These are phyloP conservation scores for Xylariaceae sp. DNA, from an alignment of 2,329 filamentous ascomycete genomes.

Conservation along the genomic window DNA sequence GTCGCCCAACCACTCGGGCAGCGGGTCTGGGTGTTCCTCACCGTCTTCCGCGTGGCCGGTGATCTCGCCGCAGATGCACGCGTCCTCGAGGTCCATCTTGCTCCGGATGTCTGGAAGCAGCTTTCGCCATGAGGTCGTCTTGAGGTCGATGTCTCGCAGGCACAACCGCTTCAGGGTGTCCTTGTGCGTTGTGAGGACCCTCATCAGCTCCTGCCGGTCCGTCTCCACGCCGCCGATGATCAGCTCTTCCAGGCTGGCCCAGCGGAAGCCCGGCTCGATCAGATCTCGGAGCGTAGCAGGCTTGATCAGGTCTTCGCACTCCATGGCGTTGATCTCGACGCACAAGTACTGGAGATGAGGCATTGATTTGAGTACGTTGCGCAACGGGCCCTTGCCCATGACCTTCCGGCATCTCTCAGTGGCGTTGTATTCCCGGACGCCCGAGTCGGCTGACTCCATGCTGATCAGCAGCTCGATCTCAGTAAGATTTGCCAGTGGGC, in stretches of 20 bases:
- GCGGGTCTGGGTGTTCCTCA: slow-evolving; percentile 2
- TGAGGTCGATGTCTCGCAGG: slow-evolving; percentile 15
- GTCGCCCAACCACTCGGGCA: background rate
- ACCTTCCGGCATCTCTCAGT: slow-evolving; percentile 10
- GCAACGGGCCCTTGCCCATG: slow-evolving; percentile 13
- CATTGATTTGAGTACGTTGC: slow-evolving; percentile 18
- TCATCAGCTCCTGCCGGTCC: slow-evolving; percentile 18
- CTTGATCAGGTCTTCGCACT: slow-evolving; percentile 5
- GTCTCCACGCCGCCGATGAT: slow-evolving; percentile 14
- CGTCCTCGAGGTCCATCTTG: slow-evolving; percentile 14
- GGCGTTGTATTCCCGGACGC: slow-evolving; percentile 3
- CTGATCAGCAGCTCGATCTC: slow-evolving; percentile 15
- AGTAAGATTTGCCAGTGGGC: slow-evolving; percentile 15
- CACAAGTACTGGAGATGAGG: slow-evolving; percentile 14
- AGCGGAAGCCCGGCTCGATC: slow-evolving; percentile 17
- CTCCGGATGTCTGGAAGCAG: slow-evolving; percentile 20
- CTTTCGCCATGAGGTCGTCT: slow-evolving; percentile 16
- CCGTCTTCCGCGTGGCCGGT: slow-evolving; percentile 12
- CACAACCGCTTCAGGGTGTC: slow-evolving; percentile 17
- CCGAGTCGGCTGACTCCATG: slow-evolving; percentile 7
- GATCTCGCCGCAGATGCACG: slow-evolving; percentile 19
- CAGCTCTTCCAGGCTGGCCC: slow-evolving; percentile 16
- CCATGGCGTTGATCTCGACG: slow-evolving; percentile 12
- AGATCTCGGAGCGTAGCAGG: slow-evolving; percentile 12
- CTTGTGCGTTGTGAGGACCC: slow-evolving; percentile 16